Evolutionary conservation across 1,139 yeast genomes (phyloP), one percentile per base, ranked within the genome.

Genomic region (Suhomyces wounanorum): DNA sequence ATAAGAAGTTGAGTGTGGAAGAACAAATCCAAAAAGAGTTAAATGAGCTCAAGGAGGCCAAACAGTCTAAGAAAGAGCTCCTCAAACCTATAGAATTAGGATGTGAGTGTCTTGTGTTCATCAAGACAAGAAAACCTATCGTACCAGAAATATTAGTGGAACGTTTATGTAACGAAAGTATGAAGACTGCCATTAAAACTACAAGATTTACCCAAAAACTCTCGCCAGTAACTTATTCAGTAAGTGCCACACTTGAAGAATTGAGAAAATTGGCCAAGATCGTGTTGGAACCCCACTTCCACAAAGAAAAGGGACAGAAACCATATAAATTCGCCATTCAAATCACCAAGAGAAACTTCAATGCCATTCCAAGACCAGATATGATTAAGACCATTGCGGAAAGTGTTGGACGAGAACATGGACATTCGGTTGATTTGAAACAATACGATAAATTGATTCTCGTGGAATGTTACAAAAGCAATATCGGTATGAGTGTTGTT

Each of bases 401-500:
- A 43, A 68, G 79, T 43, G 91, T 90, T 0, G 92, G 94, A 1
- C 75, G 78, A 48, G 85, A 84, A 8, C 81, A 84, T 57, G 85
- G 85, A 1, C 96, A 90, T 64, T 72, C 73, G 33, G 96, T 94
- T 10, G 96, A 91, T 63, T 77, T 94, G 66, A 89, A 90, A 59
- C 72, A 84, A 17, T 90, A 84, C 62, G 96, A 91, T 52, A 85
- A 85, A 61, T 73, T 94, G 59, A 82, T 94, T 47, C 65, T 94
- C 52, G 87, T 94, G 2, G 97, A 91, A 65, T 89, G 97, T 63
- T 94, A 85, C 70, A 92, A 91, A 66, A 87, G 82, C 54, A 87
- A 85, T 60, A 79, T 89, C 43, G 96, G 96, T 3, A 84, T 87
- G 82, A 80, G 91, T 63, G 92, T 90, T 16, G 91, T 88, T 7